phyloP scores from a whole-genome alignment of 441 rosid species.

The Corymbia citriodora region DNA sequence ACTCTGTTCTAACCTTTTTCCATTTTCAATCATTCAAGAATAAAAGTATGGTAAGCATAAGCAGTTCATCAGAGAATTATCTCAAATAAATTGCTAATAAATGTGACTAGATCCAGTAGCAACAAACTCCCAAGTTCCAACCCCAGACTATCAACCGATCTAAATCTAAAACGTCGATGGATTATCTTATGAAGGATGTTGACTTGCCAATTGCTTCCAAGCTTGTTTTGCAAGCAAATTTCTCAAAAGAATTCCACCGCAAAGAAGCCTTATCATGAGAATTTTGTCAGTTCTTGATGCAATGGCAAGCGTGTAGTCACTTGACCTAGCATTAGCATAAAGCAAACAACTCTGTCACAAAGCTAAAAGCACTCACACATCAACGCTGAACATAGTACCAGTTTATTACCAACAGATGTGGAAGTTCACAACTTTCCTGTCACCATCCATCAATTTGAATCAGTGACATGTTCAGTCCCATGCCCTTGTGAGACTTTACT shows the following conservation, averaged over 20 bases:
- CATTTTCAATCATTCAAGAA: neutral
- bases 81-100: too few relatives aligned
- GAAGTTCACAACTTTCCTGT: neutral
- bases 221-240: too few relatives aligned
- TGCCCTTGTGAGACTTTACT: neutral
- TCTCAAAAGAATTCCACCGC: neutral
- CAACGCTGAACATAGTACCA: neutral
- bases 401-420: neutral
- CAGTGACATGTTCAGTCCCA: neutral
- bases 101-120: neutral
- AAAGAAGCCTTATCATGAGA: neutral
- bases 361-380: neutral
- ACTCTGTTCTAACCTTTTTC: neutral
- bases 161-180: neutral
- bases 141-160: neutral
- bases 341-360: neutral
- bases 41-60: neutral
- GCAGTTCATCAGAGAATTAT: too few relatives aligned
- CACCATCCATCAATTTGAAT: neutral
- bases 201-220: too few relatives aligned
- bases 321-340: neutral
- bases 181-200: neutral
- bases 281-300: too few relatives aligned
- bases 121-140: neutral
- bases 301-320: neutral